phyloP scores from a whole-genome alignment of 2,329 filamentous ascomycete species.

The Aphanocladium album region DNA sequence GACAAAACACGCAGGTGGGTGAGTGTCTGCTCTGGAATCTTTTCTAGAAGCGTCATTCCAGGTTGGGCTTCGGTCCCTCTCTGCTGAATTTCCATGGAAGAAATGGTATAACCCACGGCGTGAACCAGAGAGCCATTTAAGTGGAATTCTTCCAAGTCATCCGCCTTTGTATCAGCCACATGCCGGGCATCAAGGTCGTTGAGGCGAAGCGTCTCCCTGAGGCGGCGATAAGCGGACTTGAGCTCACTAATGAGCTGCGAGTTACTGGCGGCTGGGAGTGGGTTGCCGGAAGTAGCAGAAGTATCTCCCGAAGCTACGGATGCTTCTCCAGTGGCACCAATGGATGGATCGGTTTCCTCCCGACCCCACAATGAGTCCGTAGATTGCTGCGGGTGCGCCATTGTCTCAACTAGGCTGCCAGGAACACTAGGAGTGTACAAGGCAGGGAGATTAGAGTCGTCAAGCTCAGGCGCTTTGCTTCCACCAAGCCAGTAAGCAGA shows the following conservation, averaged over 20 bases:
- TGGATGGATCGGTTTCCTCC: slow-evolving; percentile 30
- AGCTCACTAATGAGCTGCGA: slow-evolving; percentile 46
- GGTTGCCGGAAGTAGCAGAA: slow-evolving; percentile 18
- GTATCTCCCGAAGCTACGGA: slow-evolving; percentile 32
- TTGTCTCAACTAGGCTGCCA: slow-evolving; percentile 32
- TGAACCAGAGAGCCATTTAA: slow-evolving; percentile 57
- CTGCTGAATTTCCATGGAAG: slow-evolving; percentile 85
- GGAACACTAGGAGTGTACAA: slow-evolving; percentile 33
- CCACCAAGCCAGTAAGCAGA: slow-evolving; percentile 38
- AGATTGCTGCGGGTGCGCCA: slow-evolving; percentile 34
- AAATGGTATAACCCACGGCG: slow-evolving; percentile 77
- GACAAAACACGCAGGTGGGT: slow-evolving; percentile 84
- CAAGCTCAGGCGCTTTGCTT: slow-evolving; percentile 31
- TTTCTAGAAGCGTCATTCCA: slow-evolving; percentile 72
- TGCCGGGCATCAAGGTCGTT: slow-evolving; percentile 46
- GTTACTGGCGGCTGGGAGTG: slow-evolving; percentile 14
- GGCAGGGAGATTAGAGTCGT: slow-evolving; percentile 25
- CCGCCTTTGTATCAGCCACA: slow-evolving; percentile 24
- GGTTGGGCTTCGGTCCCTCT: slow-evolving; percentile 72
- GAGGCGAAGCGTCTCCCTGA: slow-evolving; percentile 52
- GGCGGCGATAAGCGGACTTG: slow-evolving; percentile 54
- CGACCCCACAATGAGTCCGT: slow-evolving; percentile 37
- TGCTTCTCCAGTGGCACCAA: slow-evolving; percentile 38
- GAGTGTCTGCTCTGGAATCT: slow-evolving; percentile 75
- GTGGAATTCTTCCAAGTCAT: slow-evolving; percentile 40